Evolutionary conservation across 1,139 yeast genomes (phyloP), one percentile per base, ranked within the genome.

Genomic region (Magnusiomyces suaveolens): DNA sequence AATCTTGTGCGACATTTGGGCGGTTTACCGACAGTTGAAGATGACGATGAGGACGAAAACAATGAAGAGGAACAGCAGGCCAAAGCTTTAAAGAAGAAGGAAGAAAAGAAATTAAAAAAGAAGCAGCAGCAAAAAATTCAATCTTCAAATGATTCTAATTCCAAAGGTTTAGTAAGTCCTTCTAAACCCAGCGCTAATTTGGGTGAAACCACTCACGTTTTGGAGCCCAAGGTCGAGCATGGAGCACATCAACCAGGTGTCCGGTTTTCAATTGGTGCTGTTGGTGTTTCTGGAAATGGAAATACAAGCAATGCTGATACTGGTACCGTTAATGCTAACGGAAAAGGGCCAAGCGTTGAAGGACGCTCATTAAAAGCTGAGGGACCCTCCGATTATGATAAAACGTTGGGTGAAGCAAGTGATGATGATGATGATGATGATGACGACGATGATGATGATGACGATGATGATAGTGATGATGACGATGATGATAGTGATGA

Each of bases 1-100:
- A 80, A 82, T 18, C 69, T 88, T 54, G 82, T 87, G 52, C 77
- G 81, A 3, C 61, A 66, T 25, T 64, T 73, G 20, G 74, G 73
- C 32, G 70, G 69, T 2, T 64, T 63, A 1, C 64, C 65, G 3
- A 38, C 18, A 1, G 71, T 65, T 1, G 70, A 65, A 16, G 73
- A 66, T 2, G 71, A 66, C 2, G 74, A 69, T 6, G 75, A 69
- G 1, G 73, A 69, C 3, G 72, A 66, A 0, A 73, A 68, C 1
- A 72, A 65, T 26, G 55, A 50, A 14, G 56, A 46, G 1, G 58
- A 56, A n/a, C 58, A 46, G n/a, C n/a, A 29, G 24, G 24, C 6
- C 10, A 43, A 43, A 20, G 20, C n/a, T 3, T 16, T 16, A 18
- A 43, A 43, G 26, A 43, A 43, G 8, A 43, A 16, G 14, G 26